Evolutionary conservation across 495 filamentous ascomycete species (phyloP).

Genomic region (Aspergillus nanangensis): DNA sequence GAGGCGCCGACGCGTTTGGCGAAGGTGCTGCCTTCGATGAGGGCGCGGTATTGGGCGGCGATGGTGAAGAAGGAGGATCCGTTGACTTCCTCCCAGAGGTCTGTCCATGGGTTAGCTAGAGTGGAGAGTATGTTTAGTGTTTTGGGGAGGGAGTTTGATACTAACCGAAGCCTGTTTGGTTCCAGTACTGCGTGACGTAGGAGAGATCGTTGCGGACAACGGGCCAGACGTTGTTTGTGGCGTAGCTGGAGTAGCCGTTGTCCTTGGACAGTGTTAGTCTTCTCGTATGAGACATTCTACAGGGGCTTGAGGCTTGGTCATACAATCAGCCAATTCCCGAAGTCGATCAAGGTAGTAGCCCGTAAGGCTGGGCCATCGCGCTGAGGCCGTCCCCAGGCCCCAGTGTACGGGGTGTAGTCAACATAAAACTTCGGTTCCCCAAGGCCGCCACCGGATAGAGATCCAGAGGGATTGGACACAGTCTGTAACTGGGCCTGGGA

Average conservation of each 20-base stretch:
- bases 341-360: conserved; percentile 54
- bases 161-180: conserved; percentile 51
- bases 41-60: conserved; percentile 50
- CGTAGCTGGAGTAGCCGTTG: conserved; percentile 24
- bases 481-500: conserved; percentile 58
- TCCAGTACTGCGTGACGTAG: conserved; percentile 73
- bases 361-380: conserved; percentile 67
- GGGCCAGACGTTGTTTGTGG: conserved; percentile 49
- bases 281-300: background rate
- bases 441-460: conserved; percentile 43
- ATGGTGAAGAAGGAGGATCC: conserved; percentile 59
- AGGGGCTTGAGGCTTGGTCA: background rate
- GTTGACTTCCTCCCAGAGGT: conserved; percentile 69
- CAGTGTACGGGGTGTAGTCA: conserved; percentile 56
- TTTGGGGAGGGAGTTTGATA: background rate
- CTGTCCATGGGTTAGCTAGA: too few relatives aligned
- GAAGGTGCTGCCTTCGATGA: conserved; percentile 57
- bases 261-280: conserved; percentile 7
- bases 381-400: conserved; percentile 67
- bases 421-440: conserved; percentile 48
- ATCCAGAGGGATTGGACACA: conserved; percentile 56
- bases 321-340: conserved; percentile 34
- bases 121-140: conserved; percentile 1
- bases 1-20: conserved; percentile 39
- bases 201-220: conserved; percentile 61